phyloP scores from a whole-genome alignment of 176 grass and related monocot species.

The Raddia distichophylla region DNA sequence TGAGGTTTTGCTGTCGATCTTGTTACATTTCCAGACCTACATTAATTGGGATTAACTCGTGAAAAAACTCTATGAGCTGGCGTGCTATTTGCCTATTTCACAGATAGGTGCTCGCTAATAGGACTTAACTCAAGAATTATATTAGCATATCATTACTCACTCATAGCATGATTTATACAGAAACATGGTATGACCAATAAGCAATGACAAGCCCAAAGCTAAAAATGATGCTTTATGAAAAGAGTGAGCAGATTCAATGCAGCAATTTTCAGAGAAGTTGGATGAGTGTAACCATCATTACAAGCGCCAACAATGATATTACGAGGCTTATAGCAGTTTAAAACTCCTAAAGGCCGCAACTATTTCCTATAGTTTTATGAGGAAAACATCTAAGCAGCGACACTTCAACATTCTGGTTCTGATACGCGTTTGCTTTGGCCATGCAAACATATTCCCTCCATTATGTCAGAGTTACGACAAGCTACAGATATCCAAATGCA shows the following conservation, averaged over 20 bases:
- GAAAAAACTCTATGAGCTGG: conserved; percentile 14
- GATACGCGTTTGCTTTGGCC: neutral
- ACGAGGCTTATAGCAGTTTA: neutral
- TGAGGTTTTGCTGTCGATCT: conserved; percentile 61
- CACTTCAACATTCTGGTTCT: conserved; percentile 2
- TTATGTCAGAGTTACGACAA: neutral
- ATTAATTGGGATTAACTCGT: conserved; percentile 25
- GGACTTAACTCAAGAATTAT: neutral
- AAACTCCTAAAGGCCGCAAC: neutral
- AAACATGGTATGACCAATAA: neutral
- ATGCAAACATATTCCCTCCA: neutral
- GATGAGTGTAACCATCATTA: conserved; percentile 6
- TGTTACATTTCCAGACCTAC: conserved; percentile 80
- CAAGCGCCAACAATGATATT: neutral
- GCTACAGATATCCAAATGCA: neutral
- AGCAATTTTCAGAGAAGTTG: neutral
- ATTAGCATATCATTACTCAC: conserved; percentile 1
- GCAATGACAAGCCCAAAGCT: neutral
- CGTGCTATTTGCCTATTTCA: neutral
- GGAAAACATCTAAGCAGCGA: neutral
- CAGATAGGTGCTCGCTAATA: neutral
- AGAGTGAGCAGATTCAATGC: neutral
- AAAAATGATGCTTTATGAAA: neutral
- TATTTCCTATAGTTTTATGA: conserved; percentile 1
- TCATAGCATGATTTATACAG: neutral